Base-by-base conservation (phyloP, 257 asterid genomes). In the Primulina eburnea region DNA sequence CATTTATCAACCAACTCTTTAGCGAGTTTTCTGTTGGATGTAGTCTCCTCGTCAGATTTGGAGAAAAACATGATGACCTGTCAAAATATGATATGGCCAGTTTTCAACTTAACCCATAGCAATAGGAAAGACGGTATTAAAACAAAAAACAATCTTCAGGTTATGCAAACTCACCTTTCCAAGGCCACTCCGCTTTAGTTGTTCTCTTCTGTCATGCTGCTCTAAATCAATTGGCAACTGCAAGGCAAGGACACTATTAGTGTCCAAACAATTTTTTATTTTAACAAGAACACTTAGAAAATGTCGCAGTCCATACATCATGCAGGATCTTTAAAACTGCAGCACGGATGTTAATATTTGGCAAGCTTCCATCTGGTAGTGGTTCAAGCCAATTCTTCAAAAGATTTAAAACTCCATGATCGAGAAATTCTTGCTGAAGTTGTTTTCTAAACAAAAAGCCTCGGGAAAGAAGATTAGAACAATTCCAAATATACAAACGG, bases 1-100 rank as follows among this genome's bases (percentile, higher is more conserved):
- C 99, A 93, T 87, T 90, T 88, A 79, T 93, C 99, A 79, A 93
- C 97, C 90, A 90, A 83, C 78, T 93, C 99, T 67, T 90, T 90
- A 17, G 99, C 99, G 63, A 90, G 95, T 78, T 82, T 93, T 47
- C 96, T 70, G 73, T 93, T 93, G 68, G 97, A 28, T 30, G 99
- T 82, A 57, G 99, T 93, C 84, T 93, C 99, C 82, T 93, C 99
- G 64, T 88, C 96, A 29, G 96, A 87, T 79, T 90, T 93, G 2
- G 97, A 90, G 69, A 93, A 78, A 73, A 93, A 93, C 99, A 93
- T 93, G 67, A 93, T 86, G 68, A 93, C 99, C 99, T 90, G 89
- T 75, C 77, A 33, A 69, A 77, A 70, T 56, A 17, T 40, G 20
- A 71, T 16, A 32, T 50, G 74, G 38, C 21, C 20, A 60, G 70